Base-by-base conservation (phyloP, 257 asterid genomes). In the Primulina huaijiensis region DNA sequence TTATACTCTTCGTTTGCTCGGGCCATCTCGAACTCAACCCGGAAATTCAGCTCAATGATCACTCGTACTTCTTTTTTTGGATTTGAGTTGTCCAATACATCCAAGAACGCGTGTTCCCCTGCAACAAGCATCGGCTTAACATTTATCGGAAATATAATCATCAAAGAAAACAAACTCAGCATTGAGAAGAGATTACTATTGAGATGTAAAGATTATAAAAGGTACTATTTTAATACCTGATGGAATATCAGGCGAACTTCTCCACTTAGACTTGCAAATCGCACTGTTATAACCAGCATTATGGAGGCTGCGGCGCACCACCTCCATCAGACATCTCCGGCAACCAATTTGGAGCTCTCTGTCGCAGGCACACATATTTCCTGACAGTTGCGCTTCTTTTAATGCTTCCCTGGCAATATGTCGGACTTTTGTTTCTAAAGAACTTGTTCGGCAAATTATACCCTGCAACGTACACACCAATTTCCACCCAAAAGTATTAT, bases 61-160 rank as follows among this genome's bases (percentile, higher is more conserved):
- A 92, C 89, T 38, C 94, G 76, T 20, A 86, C 77, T 72, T 86
- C 95, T 21, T 69, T 90, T 63, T 83, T 84, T 2, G 89, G 19
- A 59, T 82, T 88, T 2, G 98, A 79, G 33, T 66, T 77, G 67
- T 92, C 96, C 30, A 86, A 25, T 46, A 92, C 97, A 29, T 92
- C 98, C 69, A 92, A 14, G 33, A 90, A 92, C 1, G 89, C 86
- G 78, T 92, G 98, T 69, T 88, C 92, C 69, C 98, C 98, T 92
- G 91, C 38, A 72, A 40, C 23, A 55, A 62, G 1, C 2, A 60
- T 5, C n/a, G 3, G 30, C 30, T 27, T 27, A 27, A 27, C 30
- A 27, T 27, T 27, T 27, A 27, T 27, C 30, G 30, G 30, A 27
- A 27, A 2, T 27, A 27, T 27, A 27, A 27, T 27, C 3, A 27